Percentiles rank a stretch among this genome's conserved stretches.
Conservation (phyloP, 1,139 yeast genomes). For the Taphrina betulina region DNA sequence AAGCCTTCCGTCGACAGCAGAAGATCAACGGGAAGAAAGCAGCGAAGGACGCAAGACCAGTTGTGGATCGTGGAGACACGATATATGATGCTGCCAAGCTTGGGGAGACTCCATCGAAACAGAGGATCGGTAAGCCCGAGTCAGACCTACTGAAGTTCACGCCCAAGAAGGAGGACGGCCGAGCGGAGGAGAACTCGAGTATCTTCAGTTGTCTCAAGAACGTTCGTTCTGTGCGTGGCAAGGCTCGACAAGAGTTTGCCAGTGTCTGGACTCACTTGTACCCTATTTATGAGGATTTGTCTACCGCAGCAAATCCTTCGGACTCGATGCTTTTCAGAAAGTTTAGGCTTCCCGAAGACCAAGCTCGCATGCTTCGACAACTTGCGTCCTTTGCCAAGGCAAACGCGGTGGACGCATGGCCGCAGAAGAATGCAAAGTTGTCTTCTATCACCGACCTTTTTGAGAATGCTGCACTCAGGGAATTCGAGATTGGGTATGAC, state of each 20-base stretch:
- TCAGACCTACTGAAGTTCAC: slow-evolving; percentile 1
- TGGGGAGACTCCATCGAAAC: slow-evolving; percentile 38
- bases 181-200: neutral
- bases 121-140: neutral
- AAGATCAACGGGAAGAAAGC: slow-evolving; percentile 34
- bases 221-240: slow-evolving; percentile 48
- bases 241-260: slow-evolving; percentile 52
- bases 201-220: slow-evolving; percentile 40
- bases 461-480: slow-evolving; percentile 68
- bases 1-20: slow-evolving; percentile 36
- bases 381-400: slow-evolving; percentile 45
- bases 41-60: slow-evolving; percentile 36
- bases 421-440: slow-evolving; percentile 50
- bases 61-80: slow-evolving; percentile 10
- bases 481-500: slow-evolving; percentile 62
- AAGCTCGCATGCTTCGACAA: slow-evolving; percentile 39
- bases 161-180: neutral
- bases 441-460: slow-evolving; percentile 66
- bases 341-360: slow-evolving; percentile 44
- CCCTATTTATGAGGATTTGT: slow-evolving; percentile 53
- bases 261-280: slow-evolving; percentile 49
- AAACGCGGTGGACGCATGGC: slow-evolving; percentile 46
- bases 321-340: slow-evolving; percentile 53
- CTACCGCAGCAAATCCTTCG: slow-evolving; percentile 50
- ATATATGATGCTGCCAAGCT: slow-evolving; percentile 36